These are phyloP conservation scores for Actinomucor elegans DNA, from an alignment of 371 early-diverging fungal genomes.

Conservation along the genomic window DNA sequence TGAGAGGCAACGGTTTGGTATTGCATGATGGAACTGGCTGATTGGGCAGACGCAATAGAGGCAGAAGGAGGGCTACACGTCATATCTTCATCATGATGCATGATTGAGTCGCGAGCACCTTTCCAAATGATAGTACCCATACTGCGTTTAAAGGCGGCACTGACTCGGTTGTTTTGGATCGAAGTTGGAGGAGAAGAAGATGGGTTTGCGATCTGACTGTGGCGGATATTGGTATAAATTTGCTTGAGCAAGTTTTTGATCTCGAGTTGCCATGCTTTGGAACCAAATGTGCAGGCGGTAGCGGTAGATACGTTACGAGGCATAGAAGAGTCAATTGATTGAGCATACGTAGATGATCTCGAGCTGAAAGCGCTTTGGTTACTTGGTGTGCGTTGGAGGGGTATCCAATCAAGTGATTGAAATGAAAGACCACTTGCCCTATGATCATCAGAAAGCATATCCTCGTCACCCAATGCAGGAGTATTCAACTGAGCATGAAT, in stretches of 20 bases:
- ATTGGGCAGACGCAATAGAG: slow-evolving; percentile 1
- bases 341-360: slow-evolving; percentile 5
- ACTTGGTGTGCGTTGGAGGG: slow-evolving; percentile 19
- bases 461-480: slow-evolving; percentile 15
- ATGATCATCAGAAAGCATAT: slow-evolving; percentile 4
- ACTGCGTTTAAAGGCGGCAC: slow-evolving; percentile 37
- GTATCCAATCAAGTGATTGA: slow-evolving; percentile 5
- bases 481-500: slow-evolving; percentile 26
- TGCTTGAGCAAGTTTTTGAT: slow-evolving; percentile 22
- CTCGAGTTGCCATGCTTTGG: slow-evolving; percentile 26
- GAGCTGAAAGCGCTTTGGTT: slow-evolving; percentile 9
- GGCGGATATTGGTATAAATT: slow-evolving; percentile 67
- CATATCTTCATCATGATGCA: slow-evolving; percentile 23
- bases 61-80: slow-evolving; percentile 26
- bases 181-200: background rate
- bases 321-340: background rate
- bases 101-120: slow-evolving; percentile 8
- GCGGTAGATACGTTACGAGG: background rate
- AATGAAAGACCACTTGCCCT: slow-evolving; percentile 9
- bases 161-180: slow-evolving; percentile 14
- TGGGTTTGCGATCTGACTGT: slow-evolving; percentile 66
- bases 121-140: slow-evolving; percentile 43
- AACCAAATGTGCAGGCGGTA: background rate
- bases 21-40: slow-evolving; percentile 12
- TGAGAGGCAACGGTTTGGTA: slow-evolving; percentile 33